Conservation (phyloP, 768 basidiomycete genomes). For the Sporobolomyces phaffii region DNA sequence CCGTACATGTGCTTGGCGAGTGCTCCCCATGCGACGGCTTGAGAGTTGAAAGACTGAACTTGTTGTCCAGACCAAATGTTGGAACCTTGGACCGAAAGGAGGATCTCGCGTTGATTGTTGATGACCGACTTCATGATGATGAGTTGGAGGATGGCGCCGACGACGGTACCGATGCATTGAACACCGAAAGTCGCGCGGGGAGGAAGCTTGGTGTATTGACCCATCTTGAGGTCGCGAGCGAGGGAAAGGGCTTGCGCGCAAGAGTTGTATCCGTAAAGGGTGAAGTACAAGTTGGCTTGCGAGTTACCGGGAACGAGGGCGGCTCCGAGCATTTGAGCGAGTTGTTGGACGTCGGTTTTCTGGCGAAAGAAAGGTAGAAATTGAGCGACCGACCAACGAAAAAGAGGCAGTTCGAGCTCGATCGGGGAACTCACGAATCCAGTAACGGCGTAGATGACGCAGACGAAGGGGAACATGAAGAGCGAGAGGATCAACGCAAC, state of each 20-base stretch:
- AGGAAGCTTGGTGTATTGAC: conserved; percentile 56
- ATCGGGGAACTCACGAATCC: conserved; percentile 9
- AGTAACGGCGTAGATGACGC: conserved; percentile 25
- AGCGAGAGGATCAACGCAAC: conserved; percentile 54
- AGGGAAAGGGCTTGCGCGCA: conserved; percentile 51
- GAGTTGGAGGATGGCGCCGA: conserved; percentile 49
- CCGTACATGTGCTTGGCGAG: conserved; percentile 47
- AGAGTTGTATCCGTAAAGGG: conserved; percentile 53
- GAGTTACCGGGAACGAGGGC: conserved; percentile 56
- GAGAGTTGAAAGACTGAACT: conserved; percentile 53
- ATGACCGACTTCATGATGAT: conserved; percentile 63
- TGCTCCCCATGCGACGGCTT: conserved; percentile 57
- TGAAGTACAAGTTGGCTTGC: conserved; percentile 55
- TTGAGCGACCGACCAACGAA: background rate
- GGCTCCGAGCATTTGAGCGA: conserved; percentile 55
- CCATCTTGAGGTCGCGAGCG: conserved; percentile 59
- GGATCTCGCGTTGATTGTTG: conserved; percentile 52
- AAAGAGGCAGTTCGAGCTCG: background rate
- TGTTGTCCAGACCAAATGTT: conserved; percentile 59
- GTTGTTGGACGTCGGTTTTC: conserved; percentile 48
- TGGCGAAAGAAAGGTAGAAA: background rate
- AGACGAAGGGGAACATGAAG: conserved; percentile 50
- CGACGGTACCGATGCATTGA: conserved; percentile 56
- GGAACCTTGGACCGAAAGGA: conserved; percentile 57
- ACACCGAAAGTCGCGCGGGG: conserved; percentile 61